phyloP scores from a whole-genome alignment of 805 yeast species.

The Tetrapisispora arboricola region DNA sequence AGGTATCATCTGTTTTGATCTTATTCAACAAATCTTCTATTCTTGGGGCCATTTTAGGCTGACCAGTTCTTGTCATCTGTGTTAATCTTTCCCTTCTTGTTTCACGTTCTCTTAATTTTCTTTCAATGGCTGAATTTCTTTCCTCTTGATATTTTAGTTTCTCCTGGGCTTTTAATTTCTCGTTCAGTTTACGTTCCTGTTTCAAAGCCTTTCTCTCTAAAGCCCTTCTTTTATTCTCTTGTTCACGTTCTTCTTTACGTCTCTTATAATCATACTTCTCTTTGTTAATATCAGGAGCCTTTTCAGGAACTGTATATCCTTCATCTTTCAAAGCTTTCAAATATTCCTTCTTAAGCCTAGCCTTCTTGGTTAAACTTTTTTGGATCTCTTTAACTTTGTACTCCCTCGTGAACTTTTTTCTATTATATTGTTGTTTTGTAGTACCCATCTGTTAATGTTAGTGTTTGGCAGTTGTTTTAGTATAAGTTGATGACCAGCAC shows the following conservation, averaged over 20 bases:
- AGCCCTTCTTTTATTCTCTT: slow-evolving; percentile 20
- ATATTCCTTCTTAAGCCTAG: slow-evolving; percentile 71
- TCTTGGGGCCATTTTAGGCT: slow-evolving; percentile 86
- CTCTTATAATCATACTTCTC: slow-evolving; percentile 12
- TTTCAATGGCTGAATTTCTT: slow-evolving; percentile 27
- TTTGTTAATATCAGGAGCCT: slow-evolving; percentile 6
- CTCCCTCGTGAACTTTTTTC: slow-evolving; percentile 32
- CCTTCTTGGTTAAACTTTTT: slow-evolving; percentile 64
- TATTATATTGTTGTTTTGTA: slow-evolving; percentile 16
- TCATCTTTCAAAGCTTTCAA: slow-evolving; percentile 69
- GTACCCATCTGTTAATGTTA: slow-evolving; percentile 12
- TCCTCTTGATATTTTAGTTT: slow-evolving; percentile 35
- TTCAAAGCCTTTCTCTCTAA: slow-evolving; percentile 30
- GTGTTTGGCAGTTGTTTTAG: too few species aligned
- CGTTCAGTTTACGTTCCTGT: slow-evolving; percentile 28
- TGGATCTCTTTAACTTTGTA: slow-evolving; percentile 54
- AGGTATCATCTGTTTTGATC: slow-evolving; percentile 43
- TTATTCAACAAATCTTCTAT: slow-evolving; percentile 69
- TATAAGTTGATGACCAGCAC: too few species aligned
- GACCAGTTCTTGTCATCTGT: slow-evolving; percentile 62
- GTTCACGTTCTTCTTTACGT: slow-evolving; percentile 14
- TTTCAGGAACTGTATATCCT: slow-evolving; percentile 47
- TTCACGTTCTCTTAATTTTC: slow-evolving; percentile 35
- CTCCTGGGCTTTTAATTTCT: slow-evolving; percentile 26
- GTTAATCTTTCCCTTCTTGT: slow-evolving; percentile 36